Conservation (phyloP, 2,329 filamentous ascomycete genomes). For the Colletotrichum magnum region DNA sequence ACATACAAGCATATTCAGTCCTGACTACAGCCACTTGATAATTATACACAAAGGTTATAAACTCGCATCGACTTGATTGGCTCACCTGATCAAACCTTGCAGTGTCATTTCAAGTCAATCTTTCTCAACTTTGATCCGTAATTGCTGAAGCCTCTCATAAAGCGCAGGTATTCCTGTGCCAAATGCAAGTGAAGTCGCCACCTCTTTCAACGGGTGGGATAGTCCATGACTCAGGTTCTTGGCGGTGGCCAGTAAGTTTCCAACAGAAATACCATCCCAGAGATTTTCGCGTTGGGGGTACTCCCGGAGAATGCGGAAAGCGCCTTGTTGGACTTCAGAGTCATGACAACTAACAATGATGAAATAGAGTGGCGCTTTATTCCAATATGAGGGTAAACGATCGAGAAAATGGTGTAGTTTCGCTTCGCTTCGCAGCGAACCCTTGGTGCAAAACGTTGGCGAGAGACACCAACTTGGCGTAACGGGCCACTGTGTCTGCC, state of each 20-base stretch:
- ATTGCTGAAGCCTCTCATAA: slow-evolving; percentile 26
- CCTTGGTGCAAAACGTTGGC: slow-evolving; percentile 17
- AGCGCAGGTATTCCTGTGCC: slow-evolving; percentile 28
- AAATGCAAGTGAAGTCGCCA: slow-evolving; percentile 16
- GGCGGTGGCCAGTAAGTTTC: slow-evolving; percentile 25
- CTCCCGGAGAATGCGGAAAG: slow-evolving; percentile 23
- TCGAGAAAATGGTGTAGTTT: slow-evolving; percentile 11
- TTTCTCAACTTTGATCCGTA: slow-evolving; percentile 8
- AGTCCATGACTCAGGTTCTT: slow-evolving; percentile 13
- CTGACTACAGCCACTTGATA: no score
- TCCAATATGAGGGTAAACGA: slow-evolving; percentile 33
- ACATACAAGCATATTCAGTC: no score
- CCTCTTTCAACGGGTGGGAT: slow-evolving; percentile 11
- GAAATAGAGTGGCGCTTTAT: slow-evolving; percentile 30
- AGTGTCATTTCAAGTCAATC: background rate
- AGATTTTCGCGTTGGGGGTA: slow-evolving; percentile 26
- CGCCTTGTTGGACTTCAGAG: slow-evolving; percentile 9
- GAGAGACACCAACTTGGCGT: slow-evolving; percentile 26
- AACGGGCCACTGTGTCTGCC: slow-evolving; percentile 1
- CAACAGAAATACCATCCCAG: slow-evolving; percentile 25
- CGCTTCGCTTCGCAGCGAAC: slow-evolving; percentile 10
- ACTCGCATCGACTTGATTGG: background rate
- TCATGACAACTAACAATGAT: slow-evolving; percentile 24
- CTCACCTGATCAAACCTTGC: background rate
- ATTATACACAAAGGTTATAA: no score